phyloP scores from a whole-genome alignment of 805 yeast species.

The Suhomyces faveliae region DNA sequence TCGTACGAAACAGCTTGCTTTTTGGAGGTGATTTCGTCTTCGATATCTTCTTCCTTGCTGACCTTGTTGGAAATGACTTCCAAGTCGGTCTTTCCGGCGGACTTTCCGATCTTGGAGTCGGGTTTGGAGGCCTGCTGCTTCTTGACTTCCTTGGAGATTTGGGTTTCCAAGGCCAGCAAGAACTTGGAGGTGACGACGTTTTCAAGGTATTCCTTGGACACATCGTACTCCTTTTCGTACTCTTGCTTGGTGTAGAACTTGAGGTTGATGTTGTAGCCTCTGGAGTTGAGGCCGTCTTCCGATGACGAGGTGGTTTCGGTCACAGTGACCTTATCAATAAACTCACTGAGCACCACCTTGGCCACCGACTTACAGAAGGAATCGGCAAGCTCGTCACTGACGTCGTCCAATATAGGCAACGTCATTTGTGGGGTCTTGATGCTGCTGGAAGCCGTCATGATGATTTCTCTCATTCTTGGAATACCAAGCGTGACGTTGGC shows the following conservation, averaged over 20 bases:
- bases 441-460: constrained; percentile 95
- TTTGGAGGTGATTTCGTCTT: constrained; percentile 56
- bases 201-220: constrained; percentile 76
- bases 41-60: constrained; percentile 52
- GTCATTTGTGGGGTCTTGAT: constrained; percentile 99
- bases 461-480: constrained; percentile 99
- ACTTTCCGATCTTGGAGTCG: constrained; percentile 64
- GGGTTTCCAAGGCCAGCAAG: constrained; percentile 66
- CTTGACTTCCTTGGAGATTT: constrained; percentile 76
- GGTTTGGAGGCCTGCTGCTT: constrained; percentile 58
- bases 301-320: constrained; percentile 81
- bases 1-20: constrained; percentile 92
- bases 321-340: constrained; percentile 80
- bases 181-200: constrained; percentile 61
- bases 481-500: constrained; percentile 99
- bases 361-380: constrained; percentile 90
- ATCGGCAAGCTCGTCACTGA: constrained; percentile 84
- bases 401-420: constrained; percentile 77
- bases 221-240: constrained; percentile 86
- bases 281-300: constrained; percentile 45
- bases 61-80: constrained; percentile 38
- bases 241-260: constrained; percentile 73
- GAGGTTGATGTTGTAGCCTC: constrained; percentile 75
- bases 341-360: constrained; percentile 80
- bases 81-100: constrained; percentile 55